Evolutionary conservation across 306 rosid genomes (phyloP).

Genomic region (Prunus mira): DNA sequence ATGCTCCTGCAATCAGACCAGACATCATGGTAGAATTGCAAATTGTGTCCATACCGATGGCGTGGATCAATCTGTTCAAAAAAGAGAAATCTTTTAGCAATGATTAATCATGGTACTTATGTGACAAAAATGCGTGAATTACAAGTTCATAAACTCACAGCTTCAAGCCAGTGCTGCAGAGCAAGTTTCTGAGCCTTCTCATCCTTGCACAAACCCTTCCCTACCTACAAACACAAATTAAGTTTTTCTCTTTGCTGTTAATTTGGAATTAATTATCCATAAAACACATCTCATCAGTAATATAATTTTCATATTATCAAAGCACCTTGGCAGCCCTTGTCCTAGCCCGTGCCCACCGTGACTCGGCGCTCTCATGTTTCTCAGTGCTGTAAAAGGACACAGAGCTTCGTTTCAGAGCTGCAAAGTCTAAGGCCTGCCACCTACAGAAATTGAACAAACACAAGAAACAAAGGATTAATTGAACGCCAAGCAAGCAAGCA

Average conservation of each 20-base stretch:
- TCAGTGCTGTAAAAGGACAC: conserved; percentile 44
- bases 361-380: conserved; percentile 44
- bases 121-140: too few species aligned
- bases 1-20: conserved; percentile 39
- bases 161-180: conserved; percentile 58
- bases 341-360: conserved; percentile 45
- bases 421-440: conserved; percentile 58
- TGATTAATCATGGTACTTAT: too few species aligned
- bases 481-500: neutral
- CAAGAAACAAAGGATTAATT: neutral
- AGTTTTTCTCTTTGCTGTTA: neutral
- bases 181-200: conserved; percentile 54
- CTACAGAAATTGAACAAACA: conserved; percentile 20
- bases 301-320: too few species aligned
- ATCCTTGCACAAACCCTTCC: conserved; percentile 48
- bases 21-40: conserved; percentile 40
- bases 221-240: conserved; percentile 27
- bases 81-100: neutral
- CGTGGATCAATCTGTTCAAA: conserved; percentile 47
- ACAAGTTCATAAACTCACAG: conserved; percentile 30
- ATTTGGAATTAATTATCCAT: neutral
- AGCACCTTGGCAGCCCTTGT: conserved; percentile 50
- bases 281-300: too few species aligned
- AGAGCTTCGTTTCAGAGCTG: conserved; percentile 40
- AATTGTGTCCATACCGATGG: conserved; percentile 53